These are phyloP conservation scores for Cicer arietinum DNA, from an alignment of 306 rosid species.

Conservation along the genomic window DNA sequence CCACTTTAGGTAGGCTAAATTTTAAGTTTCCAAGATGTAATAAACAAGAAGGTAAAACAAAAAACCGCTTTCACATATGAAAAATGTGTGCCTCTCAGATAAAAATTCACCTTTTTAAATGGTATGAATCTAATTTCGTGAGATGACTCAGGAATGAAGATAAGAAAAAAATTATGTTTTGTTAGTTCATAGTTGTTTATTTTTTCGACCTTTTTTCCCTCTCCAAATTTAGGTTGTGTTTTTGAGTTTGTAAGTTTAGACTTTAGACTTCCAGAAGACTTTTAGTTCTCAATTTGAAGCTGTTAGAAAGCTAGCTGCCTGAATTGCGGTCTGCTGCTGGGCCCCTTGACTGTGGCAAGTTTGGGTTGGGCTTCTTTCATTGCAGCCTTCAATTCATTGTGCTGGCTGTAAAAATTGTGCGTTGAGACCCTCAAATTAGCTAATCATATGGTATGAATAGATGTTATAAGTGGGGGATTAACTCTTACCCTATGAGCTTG, in stretches of 20 bases:
- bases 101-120: not conserved
- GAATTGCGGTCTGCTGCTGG: not conserved
- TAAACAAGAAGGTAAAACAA: not conserved
- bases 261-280: not conserved
- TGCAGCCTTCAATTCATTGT: not conserved
- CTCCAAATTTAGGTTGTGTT: not conserved
- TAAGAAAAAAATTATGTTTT: not conserved
- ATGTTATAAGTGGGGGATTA: not conserved
- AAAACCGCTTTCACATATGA: slow-evolving; percentile 21
- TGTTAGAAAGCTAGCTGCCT: not conserved
- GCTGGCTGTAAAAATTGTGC: not conserved
- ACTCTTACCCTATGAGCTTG: not conserved
- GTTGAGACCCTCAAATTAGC: not conserved
- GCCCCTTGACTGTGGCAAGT: not conserved
- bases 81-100: slow-evolving; percentile 1
- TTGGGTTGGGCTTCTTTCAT: not conserved
- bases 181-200: not conserved
- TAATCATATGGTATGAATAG: not conserved
- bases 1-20: not conserved
- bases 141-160: not conserved
- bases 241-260: slow-evolving; percentile 12
- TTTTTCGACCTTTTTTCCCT: not conserved
- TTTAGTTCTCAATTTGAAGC: not conserved
- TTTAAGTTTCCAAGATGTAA: slow-evolving; percentile 1
- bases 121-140: not conserved